Evolutionary conservation across 306 rosid species (phyloP).

Genomic region (Crataegus laevigata): DNA sequence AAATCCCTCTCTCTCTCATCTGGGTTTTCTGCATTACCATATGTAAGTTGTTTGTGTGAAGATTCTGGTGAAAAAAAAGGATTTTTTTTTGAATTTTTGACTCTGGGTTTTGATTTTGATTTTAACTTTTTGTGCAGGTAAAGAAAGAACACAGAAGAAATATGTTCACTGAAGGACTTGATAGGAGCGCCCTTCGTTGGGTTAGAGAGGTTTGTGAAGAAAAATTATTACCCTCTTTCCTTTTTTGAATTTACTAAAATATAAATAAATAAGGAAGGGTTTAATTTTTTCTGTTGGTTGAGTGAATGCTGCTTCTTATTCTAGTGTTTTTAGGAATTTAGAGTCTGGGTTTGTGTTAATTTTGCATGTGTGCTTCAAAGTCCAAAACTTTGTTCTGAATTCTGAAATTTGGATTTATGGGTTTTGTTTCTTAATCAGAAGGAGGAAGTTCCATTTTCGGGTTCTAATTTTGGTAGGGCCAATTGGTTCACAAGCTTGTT

Average conservation of each 20-base stretch:
- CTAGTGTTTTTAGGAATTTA: not conserved
- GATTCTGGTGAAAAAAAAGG: not conserved
- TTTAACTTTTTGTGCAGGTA: constrained; percentile 15
- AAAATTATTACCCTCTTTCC: not conserved
- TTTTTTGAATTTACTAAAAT: not conserved
- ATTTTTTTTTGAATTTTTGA: constrained; percentile 3
- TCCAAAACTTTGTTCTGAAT: not conserved
- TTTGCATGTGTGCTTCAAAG: not conserved
- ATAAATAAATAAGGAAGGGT: not conserved
- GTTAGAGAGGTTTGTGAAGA: constrained; percentile 58
- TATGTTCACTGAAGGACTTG: constrained; percentile 91
- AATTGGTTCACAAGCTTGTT: no score
- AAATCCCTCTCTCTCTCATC: not conserved
- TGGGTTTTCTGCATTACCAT: constrained; percentile 5
- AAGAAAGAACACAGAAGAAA: constrained; percentile 8
- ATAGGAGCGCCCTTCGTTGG: constrained; percentile 82
- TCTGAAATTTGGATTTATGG: constrained; percentile 6
- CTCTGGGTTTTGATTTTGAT: not conserved
- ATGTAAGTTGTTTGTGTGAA: constrained; percentile 4
- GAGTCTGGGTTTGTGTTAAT: constrained; percentile 11
- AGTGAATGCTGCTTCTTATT: not conserved
- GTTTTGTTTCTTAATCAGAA: constrained; percentile 33
- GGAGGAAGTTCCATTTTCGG: constrained; percentile 39
- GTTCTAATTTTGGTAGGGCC: no score
- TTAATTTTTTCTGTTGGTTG: not conserved